Evolutionary conservation across 352 stramenopile species (phyloP).

Genomic region (Globisporangium middletonii): DNA sequence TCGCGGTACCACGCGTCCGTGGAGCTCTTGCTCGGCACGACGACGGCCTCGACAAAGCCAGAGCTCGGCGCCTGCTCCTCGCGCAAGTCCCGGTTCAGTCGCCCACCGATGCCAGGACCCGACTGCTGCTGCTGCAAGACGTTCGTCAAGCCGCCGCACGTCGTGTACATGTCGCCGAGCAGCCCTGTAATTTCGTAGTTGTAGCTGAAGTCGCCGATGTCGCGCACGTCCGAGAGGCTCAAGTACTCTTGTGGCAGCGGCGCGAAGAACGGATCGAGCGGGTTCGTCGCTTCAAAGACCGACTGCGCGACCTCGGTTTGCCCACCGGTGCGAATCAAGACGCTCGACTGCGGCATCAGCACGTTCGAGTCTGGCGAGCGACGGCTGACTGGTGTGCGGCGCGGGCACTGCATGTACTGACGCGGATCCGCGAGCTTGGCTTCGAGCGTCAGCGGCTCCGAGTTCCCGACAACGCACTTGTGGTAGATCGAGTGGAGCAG

Average conservation of each 20-base stretch:
- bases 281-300: constrained; percentile 44
- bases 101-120: neutral
- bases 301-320: constrained; percentile 31
- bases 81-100: constrained; percentile 21
- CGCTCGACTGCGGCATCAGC: constrained; percentile 49
- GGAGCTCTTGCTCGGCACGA: constrained; percentile 36
- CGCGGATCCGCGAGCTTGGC: constrained; percentile 55
- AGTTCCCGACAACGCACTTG: constrained; percentile 73
- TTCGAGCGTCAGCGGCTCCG: constrained; percentile 36
- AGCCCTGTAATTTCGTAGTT: constrained; percentile 80
- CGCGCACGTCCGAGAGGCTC: constrained; percentile 63
- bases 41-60: constrained; percentile 58
- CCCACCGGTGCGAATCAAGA: constrained; percentile 49
- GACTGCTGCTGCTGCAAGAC: constrained; percentile 9
- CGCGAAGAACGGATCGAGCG: constrained; percentile 50
- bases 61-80: constrained; percentile 8
- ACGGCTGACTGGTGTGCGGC: constrained; percentile 26
- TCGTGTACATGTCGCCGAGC: constrained; percentile 68
- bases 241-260: constrained; percentile 57
- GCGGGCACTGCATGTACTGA: constrained; percentile 49
- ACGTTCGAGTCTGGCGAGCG: constrained; percentile 39
- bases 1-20: constrained; percentile 44
- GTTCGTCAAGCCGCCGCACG: constrained; percentile 42
- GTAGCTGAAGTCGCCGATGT: constrained; percentile 76
- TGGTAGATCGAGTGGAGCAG: constrained; percentile 83